Percentiles rank a stretch among this genome's conserved stretches.
Conservation (phyloP, 495 filamentous ascomycete species). For the Tuber calosporum region DNA sequence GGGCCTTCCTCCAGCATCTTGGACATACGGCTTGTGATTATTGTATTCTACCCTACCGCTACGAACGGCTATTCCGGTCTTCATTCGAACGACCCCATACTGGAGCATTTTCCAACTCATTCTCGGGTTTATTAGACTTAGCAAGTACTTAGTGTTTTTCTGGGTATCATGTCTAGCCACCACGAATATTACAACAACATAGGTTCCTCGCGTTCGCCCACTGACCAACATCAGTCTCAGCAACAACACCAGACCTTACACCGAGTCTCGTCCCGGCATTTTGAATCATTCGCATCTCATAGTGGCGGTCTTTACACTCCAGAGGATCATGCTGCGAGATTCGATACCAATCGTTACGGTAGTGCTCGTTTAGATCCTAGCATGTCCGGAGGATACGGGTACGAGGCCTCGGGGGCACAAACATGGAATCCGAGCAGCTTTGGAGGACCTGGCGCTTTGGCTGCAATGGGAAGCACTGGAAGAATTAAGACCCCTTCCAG, state of each 20-base stretch:
- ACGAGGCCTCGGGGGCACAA: constrained; percentile 57
- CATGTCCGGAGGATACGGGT: constrained; percentile 50
- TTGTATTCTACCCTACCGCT: neutral
- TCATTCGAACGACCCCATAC: neutral
- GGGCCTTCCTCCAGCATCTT: neutral
- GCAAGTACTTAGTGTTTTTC: neutral
- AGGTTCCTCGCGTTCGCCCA: constrained; percentile 44
- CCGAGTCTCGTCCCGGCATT: constrained; percentile 60
- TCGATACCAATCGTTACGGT: constrained; percentile 54
- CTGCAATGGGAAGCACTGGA: constrained; percentile 51
- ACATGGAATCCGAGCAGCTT: constrained; percentile 60
- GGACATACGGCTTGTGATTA: neutral
- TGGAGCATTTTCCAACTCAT: neutral
- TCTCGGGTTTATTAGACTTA: neutral
- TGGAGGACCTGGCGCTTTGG: constrained; percentile 49
- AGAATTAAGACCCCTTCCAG: constrained; percentile 54
- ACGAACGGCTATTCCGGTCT: neutral
- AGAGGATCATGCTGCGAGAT: constrained; percentile 57
- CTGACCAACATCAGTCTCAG: constrained; percentile 50
- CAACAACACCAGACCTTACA: constrained; percentile 56
- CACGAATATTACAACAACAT: constrained; percentile 46
- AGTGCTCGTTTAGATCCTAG: constrained; percentile 51
- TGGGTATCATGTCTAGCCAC: constrained; percentile 35
- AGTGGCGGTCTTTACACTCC: constrained; percentile 52
- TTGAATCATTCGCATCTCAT: constrained; percentile 57